Conservation (phyloP, 352 stramenopile genomes). For the Thraustotheca clavata region DNA sequence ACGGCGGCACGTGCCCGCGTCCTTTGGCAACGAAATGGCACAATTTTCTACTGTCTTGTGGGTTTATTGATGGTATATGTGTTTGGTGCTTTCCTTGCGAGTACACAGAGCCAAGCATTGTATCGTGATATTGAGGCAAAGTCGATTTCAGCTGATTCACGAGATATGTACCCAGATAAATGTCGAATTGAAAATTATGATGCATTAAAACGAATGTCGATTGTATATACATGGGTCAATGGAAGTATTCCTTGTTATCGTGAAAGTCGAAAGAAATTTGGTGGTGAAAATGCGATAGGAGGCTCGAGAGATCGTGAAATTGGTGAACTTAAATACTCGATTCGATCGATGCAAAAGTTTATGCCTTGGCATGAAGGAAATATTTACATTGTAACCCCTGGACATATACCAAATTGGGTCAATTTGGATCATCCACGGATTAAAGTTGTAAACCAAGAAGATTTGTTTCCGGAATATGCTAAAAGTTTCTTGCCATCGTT, state of each 20-base stretch:
- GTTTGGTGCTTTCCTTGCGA: background rate
- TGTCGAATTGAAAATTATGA: constrained; percentile 85
- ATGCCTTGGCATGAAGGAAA: constrained; percentile 72
- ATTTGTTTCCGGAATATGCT: constrained; percentile 73
- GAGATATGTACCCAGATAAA: constrained; percentile 52
- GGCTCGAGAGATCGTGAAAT: constrained; percentile 81
- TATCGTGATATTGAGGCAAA: background rate
- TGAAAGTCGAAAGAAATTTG: constrained; percentile 45
- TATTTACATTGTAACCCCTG: constrained; percentile 78
- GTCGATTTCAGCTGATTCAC: constrained; percentile 5
- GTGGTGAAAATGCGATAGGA: constrained; percentile 60
- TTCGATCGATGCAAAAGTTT: constrained; percentile 78
- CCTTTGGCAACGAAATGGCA: background rate
- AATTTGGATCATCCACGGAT: constrained; percentile 74
- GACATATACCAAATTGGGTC: constrained; percentile 77
- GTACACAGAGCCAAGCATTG: background rate
- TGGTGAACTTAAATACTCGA: constrained; percentile 82
- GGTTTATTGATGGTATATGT: background rate
- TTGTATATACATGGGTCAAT: constrained; percentile 88
- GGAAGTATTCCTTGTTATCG: constrained; percentile 80
- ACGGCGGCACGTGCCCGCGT: background rate
- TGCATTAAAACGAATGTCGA: constrained; percentile 69
- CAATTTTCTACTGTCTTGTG: background rate
- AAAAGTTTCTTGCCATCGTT: constrained; percentile 76
- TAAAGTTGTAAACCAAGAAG: constrained; percentile 83